Conservation (phyloP, 2,329 filamentous ascomycete genomes). For the Nemania sp. region DNA sequence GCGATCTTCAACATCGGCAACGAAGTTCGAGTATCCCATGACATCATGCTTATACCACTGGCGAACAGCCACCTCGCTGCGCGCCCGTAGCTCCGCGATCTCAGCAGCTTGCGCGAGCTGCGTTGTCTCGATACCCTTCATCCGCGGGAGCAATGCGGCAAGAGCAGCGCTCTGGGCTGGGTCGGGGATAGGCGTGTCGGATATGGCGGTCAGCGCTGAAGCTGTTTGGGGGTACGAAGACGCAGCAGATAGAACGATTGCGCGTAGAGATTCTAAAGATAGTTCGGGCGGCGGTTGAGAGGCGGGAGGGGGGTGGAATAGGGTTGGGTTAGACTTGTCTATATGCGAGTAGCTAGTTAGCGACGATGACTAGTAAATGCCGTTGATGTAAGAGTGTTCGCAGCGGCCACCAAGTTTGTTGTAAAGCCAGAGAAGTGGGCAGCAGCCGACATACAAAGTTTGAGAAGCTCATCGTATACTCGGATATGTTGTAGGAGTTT, state of each 20-base stretch:
- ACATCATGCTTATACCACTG: conserved; percentile 76
- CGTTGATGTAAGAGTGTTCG: background rate
- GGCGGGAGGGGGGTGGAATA: conserved; percentile 54
- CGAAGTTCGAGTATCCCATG: conserved; percentile 66
- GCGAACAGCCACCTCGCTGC: conserved; percentile 65
- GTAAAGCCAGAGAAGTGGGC: background rate
- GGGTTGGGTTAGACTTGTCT: conserved; percentile 59
- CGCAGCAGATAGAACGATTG: conserved; percentile 60
- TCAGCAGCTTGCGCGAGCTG: conserved; percentile 66
- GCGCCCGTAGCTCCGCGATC: conserved; percentile 64
- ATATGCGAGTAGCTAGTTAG: conserved; percentile 10
- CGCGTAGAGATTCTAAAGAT: conserved; percentile 53
- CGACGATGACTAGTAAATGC: background rate
- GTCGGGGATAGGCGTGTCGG: conserved; percentile 60
- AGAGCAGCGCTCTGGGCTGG: conserved; percentile 58
- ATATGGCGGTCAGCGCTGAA: conserved; percentile 60
- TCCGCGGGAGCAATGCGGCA: conserved; percentile 61
- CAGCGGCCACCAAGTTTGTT: background rate
- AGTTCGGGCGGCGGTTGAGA: conserved; percentile 56
- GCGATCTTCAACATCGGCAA: conserved; percentile 72
- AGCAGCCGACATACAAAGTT: conserved; percentile 54
- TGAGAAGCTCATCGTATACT: conserved; percentile 62
- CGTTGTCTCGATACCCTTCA: conserved; percentile 61
- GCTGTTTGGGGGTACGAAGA: conserved; percentile 58
- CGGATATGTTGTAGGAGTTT: conserved; percentile 54